Base-by-base conservation (phyloP, 352 stramenopile species). In the Globisporangium lucens region DNA sequence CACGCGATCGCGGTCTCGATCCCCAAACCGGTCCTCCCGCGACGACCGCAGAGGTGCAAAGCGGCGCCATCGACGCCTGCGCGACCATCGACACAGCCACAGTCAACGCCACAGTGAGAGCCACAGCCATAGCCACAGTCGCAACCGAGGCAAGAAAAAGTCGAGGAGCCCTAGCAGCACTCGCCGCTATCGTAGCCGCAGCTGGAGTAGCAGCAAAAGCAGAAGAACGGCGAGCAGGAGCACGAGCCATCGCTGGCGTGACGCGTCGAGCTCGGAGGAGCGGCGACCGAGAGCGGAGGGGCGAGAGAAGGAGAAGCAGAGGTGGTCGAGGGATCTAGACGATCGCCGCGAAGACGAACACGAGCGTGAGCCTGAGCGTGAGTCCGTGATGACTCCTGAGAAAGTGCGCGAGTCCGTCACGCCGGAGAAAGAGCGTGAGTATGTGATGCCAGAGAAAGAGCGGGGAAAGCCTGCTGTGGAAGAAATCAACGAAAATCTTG, bases 181-280 rank as follows among this genome's bases (percentile, higher is more conserved):
- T 65, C 60, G 61, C 15, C 58, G 63, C 56, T 24, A 24, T 33
- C 43, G 17, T 20, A 65, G 43, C 12, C n/a, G 43, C 17, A 69
- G 56, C 22, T 24, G 53, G 0, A 60, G 51, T 29, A 57, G 27
- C 38, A 69, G 55, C 35, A 38, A 68, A 2, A 56, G 63, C 7
- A 43, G 38, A 17, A 27, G 9, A 33, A n/a, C 29, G 38, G 15
- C 17, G 20, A 47, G 61, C 51, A 67, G 36, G 15, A 67, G 30
- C 43, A 30, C 43, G 36, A 61, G 55, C 12, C 53, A 47, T 38
- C 61, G 27, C 24, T 51, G 30, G 12, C 22, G 35, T 36, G 61
- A 51, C 22, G 3, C 12, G 15, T 49, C 52, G 61, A 67, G 36
- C 22, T 43, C 60, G 15, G 53, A 66, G 3, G 60, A 66, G 51